Base-by-base conservation (phyloP, 257 asterid species). In the Penstemon davidsonii region DNA sequence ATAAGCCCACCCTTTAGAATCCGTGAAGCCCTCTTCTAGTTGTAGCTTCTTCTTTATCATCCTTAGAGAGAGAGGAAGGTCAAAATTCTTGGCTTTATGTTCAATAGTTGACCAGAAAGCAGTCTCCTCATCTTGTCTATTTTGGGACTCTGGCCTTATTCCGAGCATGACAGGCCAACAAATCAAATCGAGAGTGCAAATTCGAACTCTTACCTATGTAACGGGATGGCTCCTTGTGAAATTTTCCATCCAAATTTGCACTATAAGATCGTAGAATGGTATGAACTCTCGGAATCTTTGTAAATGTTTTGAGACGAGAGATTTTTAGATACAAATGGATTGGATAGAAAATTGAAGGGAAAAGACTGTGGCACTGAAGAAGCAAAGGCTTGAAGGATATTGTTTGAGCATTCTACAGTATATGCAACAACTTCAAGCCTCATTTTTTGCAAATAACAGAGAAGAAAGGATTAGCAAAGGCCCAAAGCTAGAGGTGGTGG, bases 1-100 rank as follows among this genome's bases (percentile, higher is more conserved):
- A 70, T 43, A 76, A 49, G 66, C 75, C 12, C 75, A 70, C 39
- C 72, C 87, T 54, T 69, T 79, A 1, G 70, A 47, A 37, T 64
- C 85, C 1, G 18, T 33, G 4, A 70, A 64, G 4, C 82, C 84
- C 71, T 74, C 80, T 52, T 79, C 76, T 49, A 40, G 62, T 25
- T 82, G 87, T n/a, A 78, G 76, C 53, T 89, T 91, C 87, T 85
- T 91, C 78, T 91, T 82, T 47, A 94, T 80, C 88, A 94, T 87
- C 69, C 95, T 79, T 55, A 94, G 84, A 7, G 99, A 91, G 1
- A 82, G 42, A 6, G 97, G 99, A 65, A 94, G 79, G 13, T 79
- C 95, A 7, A 79, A 75, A 42, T 87, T 84, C 71, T 86, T 94
- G 0, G 99, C 99, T 68, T 80, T 88, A 1, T 76, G 93, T 70